These are phyloP conservation scores for Trichoderma erinaceum DNA, from an alignment of 495 filamentous ascomycete species.

Conservation along the genomic window DNA sequence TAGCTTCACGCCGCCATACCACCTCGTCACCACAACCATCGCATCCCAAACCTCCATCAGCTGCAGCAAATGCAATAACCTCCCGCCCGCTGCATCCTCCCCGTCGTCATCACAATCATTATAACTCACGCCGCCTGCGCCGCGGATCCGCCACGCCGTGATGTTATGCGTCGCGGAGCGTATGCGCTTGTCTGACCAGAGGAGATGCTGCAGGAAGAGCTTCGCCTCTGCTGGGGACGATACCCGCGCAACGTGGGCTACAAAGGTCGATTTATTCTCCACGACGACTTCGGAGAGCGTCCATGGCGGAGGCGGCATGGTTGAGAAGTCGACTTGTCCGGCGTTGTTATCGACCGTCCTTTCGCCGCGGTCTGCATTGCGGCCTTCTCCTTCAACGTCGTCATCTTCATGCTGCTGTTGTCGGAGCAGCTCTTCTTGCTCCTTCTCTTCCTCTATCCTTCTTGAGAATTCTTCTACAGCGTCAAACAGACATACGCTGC, in stretches of 20 bases:
- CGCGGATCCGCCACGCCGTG: constrained; percentile 53
- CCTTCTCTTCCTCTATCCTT: constrained; percentile 24
- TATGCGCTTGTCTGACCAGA: constrained; percentile 73
- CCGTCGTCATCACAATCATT: constrained; percentile 97
- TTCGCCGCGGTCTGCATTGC: not conserved
- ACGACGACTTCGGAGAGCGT: constrained; percentile 59
- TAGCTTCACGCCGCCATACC: constrained; percentile 87
- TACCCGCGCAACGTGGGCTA: constrained; percentile 68
- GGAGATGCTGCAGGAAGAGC: constrained; percentile 61
- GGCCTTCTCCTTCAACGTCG: constrained; percentile 16
- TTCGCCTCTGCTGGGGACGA: constrained; percentile 61
- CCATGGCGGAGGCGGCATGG: constrained; percentile 51
- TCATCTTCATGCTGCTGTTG: constrained; percentile 22
- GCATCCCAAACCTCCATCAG: constrained; percentile 90
- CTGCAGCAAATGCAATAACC: constrained; percentile 84
- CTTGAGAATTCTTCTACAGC: constrained; percentile 59
- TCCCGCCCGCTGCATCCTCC: constrained; percentile 85
- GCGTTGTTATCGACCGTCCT: constrained; percentile 11
- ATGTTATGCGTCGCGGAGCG: constrained; percentile 91
- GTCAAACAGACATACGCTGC: constrained; percentile 83
- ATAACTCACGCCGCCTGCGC: constrained; percentile 42
- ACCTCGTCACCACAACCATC: constrained; percentile 88
- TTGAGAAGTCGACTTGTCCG: constrained; percentile 17
- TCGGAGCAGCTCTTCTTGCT: not conserved
- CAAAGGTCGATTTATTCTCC: constrained; percentile 83